These are phyloP conservation scores for Pseudisothecium myosuroides DNA, from an alignment of 225 moss, liverwort and hornwort species.

Conservation along the genomic window DNA sequence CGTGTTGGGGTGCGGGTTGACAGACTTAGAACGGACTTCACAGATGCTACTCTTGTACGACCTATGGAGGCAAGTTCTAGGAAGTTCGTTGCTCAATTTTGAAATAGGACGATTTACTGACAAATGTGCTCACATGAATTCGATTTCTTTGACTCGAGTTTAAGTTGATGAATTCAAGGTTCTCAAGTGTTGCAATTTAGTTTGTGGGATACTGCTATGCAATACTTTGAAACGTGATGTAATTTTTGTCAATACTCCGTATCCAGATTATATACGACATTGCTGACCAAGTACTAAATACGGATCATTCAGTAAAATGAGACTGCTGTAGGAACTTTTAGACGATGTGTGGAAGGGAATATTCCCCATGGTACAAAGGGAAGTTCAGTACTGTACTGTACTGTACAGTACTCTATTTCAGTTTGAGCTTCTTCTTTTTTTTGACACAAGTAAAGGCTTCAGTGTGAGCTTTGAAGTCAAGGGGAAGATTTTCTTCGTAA, in stretches of 20 bases:
- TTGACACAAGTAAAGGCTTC: not conserved
- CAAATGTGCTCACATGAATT: not conserved
- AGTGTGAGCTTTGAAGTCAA: not conserved
- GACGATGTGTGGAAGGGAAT: not conserved
- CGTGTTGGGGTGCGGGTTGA: conserved; percentile 12
- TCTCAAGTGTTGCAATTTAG: not conserved
- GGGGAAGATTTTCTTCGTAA: not conserved
- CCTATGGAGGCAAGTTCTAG: not conserved
- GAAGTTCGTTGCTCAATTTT: not conserved
- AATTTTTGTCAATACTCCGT: not conserved
- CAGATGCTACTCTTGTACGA: not conserved
- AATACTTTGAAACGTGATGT: not conserved
- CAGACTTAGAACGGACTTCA: not conserved
- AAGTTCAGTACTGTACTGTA: not conserved
- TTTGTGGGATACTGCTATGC: not conserved
- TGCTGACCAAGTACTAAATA: not conserved
- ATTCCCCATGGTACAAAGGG: not conserved
- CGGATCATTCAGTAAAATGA: not conserved
- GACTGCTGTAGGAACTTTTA: not conserved
- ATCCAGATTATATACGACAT: not conserved
- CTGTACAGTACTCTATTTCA: not conserved
- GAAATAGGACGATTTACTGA: not conserved
- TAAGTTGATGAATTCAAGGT: not conserved
- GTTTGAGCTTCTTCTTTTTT: no score
- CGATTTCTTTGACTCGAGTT: not conserved